Evolutionary conservation across 305 asterid species (phyloP).

Genomic region (Solanum hybrid): DNA sequence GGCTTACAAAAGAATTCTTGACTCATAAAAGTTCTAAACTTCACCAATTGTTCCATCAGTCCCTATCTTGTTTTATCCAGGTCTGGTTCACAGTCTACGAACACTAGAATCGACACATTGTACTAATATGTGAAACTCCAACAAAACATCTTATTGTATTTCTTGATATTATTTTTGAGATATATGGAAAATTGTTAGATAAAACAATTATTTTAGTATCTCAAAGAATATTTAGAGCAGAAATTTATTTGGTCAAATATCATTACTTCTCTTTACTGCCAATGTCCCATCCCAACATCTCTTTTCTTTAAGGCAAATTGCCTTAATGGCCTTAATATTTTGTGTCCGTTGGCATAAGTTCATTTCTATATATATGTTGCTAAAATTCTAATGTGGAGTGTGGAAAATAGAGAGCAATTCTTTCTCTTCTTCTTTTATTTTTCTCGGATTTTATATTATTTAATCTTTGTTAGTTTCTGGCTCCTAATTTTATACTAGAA

Average conservation of each 20-base stretch:
- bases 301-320: not conserved
- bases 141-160: too few relatives aligned
- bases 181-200: not conserved
- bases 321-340: not conserved
- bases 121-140: not conserved
- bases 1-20: not conserved
- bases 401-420: not conserved
- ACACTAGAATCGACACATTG: not conserved
- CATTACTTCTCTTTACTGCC: not conserved
- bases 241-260: not conserved
- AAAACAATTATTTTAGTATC: not conserved
- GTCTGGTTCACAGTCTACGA: not conserved
- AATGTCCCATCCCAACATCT: not conserved
- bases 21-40: not conserved
- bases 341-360: not conserved
- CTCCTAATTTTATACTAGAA: not conserved
- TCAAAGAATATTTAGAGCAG: not conserved
- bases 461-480: not conserved
- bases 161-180: not conserved
- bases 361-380: not conserved
- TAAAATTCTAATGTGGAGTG: not conserved
- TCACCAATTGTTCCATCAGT: not conserved
- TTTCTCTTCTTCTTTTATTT: not conserved
- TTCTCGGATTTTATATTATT: not conserved
- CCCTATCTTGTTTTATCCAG: not conserved